Percentiles rank a stretch among this genome's conserved stretches.
These are phyloP conservation scores for Fusarium brachygibbosum DNA, from an alignment of 2,329 filamentous ascomycete species.

Conservation along the genomic window DNA sequence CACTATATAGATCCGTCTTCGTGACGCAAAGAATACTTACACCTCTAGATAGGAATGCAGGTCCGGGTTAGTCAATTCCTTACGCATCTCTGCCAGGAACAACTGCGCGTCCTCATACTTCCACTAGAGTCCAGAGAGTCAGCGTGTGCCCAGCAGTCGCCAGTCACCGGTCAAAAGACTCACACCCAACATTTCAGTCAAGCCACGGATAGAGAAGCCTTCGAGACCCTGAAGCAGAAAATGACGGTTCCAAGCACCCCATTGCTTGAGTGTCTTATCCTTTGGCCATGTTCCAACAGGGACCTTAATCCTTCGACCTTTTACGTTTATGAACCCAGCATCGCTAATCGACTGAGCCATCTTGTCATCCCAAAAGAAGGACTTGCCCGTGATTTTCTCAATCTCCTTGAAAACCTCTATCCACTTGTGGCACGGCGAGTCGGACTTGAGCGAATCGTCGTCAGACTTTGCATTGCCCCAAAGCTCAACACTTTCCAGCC, in stretches of 20 bases:
- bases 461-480: conserved; percentile 44
- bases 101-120: conserved; percentile 20
- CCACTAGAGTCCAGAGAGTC: background rate
- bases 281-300: conserved; percentile 33
- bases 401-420: conserved; percentile 25
- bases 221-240: conserved; percentile 26
- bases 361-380: conserved; percentile 30
- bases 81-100: conserved; percentile 22
- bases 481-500: conserved; percentile 41
- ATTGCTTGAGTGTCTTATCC: conserved; percentile 31
- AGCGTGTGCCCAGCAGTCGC: rapidly evolving
- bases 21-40: background rate
- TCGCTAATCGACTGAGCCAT: conserved; percentile 9
- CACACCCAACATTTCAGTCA: conserved; percentile 26
- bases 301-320: conserved; percentile 19
- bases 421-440: conserved; percentile 25
- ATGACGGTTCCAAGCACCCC: conserved; percentile 37
- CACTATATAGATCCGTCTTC: too few relatives aligned
- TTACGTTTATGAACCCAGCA: conserved; percentile 11
- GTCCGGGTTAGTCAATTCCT: conserved; percentile 14
- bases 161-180: rapidly evolving
- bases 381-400: conserved; percentile 18
- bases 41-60: conserved; percentile 6
- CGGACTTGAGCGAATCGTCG: conserved; percentile 37
- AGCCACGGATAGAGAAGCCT: conserved; percentile 29